These are phyloP conservation scores for Metschnikowia corniflorae DNA, from an alignment of 805 yeast species.

Conservation along the genomic window DNA sequence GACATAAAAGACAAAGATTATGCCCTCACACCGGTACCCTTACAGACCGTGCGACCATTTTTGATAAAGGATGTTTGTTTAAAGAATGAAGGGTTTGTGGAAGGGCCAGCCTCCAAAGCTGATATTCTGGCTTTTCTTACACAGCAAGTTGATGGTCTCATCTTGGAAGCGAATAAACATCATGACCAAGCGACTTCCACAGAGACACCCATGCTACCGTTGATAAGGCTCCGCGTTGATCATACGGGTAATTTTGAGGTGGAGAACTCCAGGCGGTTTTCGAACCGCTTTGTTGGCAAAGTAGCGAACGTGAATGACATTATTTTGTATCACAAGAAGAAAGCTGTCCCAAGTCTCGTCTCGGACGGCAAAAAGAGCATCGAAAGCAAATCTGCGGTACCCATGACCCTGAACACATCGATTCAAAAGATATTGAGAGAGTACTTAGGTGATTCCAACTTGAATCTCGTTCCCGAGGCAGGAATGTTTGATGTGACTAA, in stretches of 20 bases:
- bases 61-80: conserved; percentile 64
- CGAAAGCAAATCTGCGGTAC: conserved; percentile 15
- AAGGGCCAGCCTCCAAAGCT: conserved; percentile 57
- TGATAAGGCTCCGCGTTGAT: conserved; percentile 79
- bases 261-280: conserved; percentile 84
- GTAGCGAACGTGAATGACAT: conserved; percentile 93
- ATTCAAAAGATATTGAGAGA: conserved; percentile 61
- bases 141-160: conserved; percentile 62
- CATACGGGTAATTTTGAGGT: conserved; percentile 89
- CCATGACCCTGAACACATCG: conserved; percentile 14
- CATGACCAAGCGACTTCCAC: neutral
- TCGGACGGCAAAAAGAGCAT: conserved; percentile 6
- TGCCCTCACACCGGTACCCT: conserved; percentile 54
- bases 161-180: conserved; percentile 49
- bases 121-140: conserved; percentile 60
- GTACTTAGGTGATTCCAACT: conserved; percentile 56
- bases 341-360: conserved; percentile 16
- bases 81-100: conserved; percentile 48
- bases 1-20: conserved; percentile 57
- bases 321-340: conserved; percentile 61
- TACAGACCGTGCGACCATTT: conserved; percentile 80
- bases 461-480: conserved; percentile 67
- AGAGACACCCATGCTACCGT: conserved; percentile 46
- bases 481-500: conserved; percentile 74
- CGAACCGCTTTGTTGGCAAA: conserved; percentile 83